These are phyloP conservation scores for Dactylonectria estremocensis DNA, from an alignment of 2,329 filamentous ascomycete genomes.

Conservation along the genomic window DNA sequence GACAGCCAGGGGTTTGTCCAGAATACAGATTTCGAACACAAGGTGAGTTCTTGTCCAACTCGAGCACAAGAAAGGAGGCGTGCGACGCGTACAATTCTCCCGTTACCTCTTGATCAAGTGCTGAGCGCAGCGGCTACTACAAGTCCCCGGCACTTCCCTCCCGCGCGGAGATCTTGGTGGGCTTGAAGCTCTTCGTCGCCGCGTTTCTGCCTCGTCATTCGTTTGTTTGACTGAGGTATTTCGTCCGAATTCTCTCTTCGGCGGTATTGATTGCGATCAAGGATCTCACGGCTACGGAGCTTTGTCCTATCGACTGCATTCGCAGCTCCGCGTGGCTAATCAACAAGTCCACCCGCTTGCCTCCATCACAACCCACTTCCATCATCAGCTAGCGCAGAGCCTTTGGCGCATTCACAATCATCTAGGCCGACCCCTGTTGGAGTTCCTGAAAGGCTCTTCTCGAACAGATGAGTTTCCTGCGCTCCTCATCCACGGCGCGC, in stretches of 20 bases:
- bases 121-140: background rate
- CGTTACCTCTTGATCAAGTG: background rate
- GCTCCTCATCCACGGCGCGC: constrained; percentile 36
- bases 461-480: constrained; percentile 38
- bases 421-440: background rate
- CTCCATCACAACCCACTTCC: background rate
- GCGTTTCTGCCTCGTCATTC: background rate
- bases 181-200: background rate
- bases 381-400: background rate
- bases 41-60: background rate
- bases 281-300: background rate
- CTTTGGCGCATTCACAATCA: background rate
- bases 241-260: background rate
- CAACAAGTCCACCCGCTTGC: constrained; percentile 4
- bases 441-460: background rate
- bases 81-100: background rate
- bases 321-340: background rate
- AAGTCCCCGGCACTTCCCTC: constrained; percentile 5
- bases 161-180: background rate
- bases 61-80: background rate
- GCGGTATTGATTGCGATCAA: background rate
- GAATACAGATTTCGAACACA: background rate
- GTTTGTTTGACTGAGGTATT: background rate
- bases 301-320: background rate
- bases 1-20: background rate